Evolutionary conservation across 2,329 filamentous ascomycete genomes (phyloP).

Genomic region (Pseudogymnoascus sp.): DNA sequence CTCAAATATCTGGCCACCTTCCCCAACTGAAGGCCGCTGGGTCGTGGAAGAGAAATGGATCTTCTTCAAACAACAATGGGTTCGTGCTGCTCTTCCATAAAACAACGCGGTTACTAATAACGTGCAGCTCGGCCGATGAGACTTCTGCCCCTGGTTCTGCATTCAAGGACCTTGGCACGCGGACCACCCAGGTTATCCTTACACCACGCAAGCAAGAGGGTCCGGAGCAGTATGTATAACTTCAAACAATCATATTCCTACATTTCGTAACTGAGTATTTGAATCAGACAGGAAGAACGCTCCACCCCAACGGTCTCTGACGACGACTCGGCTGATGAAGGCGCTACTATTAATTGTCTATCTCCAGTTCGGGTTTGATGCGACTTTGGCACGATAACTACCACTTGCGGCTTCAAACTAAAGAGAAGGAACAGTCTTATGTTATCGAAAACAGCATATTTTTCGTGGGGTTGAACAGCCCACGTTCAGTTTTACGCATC

Average conservation of each 20-base stretch:
- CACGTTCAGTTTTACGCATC: conserved; percentile 6
- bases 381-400: background rate
- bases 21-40: conserved; percentile 23
- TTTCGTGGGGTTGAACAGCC: background rate
- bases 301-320: conserved; percentile 26
- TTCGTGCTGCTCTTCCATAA: conserved; percentile 12
- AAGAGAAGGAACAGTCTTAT: background rate
- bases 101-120: background rate
- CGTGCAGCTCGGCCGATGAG: conserved; percentile 11
- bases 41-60: conserved; percentile 28
- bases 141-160: conserved; percentile 17
- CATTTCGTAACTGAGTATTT: background rate
- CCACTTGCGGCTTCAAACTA: background rate
- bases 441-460: conserved; percentile 4
- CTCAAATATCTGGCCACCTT: conserved; percentile 27
- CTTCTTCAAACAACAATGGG: conserved; percentile 16
- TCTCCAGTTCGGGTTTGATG: conserved; percentile 22
- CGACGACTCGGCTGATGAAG: conserved; percentile 27
- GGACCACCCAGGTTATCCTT: background rate
- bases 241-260: background rate
- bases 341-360: conserved; percentile 25
- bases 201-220: background rate
- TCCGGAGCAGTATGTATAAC: background rate
- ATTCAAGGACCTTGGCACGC: conserved; percentile 28
- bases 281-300: background rate